phyloP scores from a whole-genome alignment of 108 stramenopile genomes.

The Nitzschia putrida region DNA sequence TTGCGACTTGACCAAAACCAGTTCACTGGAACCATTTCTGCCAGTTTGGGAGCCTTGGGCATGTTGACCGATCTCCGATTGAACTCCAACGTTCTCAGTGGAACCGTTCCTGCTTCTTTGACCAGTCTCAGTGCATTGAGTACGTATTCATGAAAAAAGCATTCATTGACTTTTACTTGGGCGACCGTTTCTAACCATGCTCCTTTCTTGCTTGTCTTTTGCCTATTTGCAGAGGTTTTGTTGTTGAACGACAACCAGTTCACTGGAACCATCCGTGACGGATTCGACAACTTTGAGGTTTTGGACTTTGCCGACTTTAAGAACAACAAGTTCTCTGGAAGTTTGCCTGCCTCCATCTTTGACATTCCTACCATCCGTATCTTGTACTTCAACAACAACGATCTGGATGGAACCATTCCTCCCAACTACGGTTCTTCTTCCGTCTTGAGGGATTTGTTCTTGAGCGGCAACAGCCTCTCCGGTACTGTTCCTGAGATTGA shows the following conservation, averaged over 20 bases:
- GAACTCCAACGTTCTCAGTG: conserved; percentile 33
- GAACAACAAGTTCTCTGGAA: conserved; percentile 38
- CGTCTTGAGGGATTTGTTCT: conserved; percentile 33
- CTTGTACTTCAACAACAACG: conserved; percentile 56
- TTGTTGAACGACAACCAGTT: conserved; percentile 42
- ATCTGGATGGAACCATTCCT: conserved; percentile 51
- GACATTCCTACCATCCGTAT: conserved; percentile 50
- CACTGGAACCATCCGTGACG: conserved; percentile 45
- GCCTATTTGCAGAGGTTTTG: conserved; percentile 21
- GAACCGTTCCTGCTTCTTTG: conserved; percentile 43
- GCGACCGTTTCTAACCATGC: conserved; percentile 3
- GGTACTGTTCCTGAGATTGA: conserved; percentile 42
- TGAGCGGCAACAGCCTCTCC: conserved; percentile 32
- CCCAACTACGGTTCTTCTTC: conserved; percentile 17
- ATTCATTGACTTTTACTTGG: not conserved
- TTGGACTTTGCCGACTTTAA: conserved; percentile 46
- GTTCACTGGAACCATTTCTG: conserved; percentile 45
- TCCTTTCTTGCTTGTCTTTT: not conserved
- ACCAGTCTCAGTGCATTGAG: conserved; percentile 23
- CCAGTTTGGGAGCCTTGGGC: conserved; percentile 23
- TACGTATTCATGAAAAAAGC: conserved; percentile 13
- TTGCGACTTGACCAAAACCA: conserved; percentile 46
- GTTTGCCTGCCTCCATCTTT: conserved; percentile 42
- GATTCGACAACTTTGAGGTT: conserved; percentile 26
- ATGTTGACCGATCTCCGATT: conserved; percentile 38